phyloP scores from a whole-genome alignment of 2,329 filamentous ascomycete species.

The Hymenoscyphus fructigenus region DNA sequence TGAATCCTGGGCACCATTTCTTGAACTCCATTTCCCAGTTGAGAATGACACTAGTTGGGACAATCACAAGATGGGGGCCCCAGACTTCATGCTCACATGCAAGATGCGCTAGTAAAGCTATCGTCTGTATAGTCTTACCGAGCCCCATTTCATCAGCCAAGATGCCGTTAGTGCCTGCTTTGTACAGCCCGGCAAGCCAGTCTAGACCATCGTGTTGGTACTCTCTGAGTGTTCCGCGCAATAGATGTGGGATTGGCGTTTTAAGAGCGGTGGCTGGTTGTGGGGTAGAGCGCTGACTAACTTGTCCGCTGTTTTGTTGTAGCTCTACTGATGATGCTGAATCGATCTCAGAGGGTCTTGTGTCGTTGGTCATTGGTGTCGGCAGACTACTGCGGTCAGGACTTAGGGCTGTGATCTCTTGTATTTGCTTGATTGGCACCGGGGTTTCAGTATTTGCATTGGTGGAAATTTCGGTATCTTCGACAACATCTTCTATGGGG shows the following conservation, averaged over 20 bases:
- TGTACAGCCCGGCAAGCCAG: conserved; percentile 92
- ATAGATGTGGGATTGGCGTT: conserved; percentile 75
- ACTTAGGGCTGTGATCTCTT: conserved; percentile 30
- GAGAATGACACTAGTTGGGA: conserved; percentile 96
- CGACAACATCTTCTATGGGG: conserved; percentile 27
- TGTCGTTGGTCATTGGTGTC: conserved; percentile 39
- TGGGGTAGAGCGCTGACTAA: conserved; percentile 41
- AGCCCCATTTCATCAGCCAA: conserved; percentile 98
- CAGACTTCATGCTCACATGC: conserved; percentile 88
- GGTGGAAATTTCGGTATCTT: conserved; percentile 7
- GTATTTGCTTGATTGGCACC: conserved; percentile 13
- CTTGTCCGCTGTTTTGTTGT: conserved; percentile 32
- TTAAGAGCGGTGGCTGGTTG: conserved; percentile 46
- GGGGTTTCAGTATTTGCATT: neutral
- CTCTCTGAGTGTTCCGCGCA: conserved; percentile 86
- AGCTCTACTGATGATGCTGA: conserved; percentile 38
- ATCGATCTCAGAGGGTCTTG: conserved; percentile 35
- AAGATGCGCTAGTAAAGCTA: conserved; percentile 87
- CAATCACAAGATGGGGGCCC: conserved; percentile 94
- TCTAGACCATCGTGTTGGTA: conserved; percentile 98
- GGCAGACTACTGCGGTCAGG: conserved; percentile 38
- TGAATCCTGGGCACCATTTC: conserved; percentile 97
- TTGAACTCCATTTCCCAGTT: conserved; percentile 99
- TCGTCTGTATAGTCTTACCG: conserved; percentile 97
- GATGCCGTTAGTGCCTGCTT: conserved; percentile 91